Evolutionary conservation across 495 filamentous ascomycete species (phyloP), one percentile per base, ranked within the genome.

Genomic region (Aspergillus cavernicola): DNA sequence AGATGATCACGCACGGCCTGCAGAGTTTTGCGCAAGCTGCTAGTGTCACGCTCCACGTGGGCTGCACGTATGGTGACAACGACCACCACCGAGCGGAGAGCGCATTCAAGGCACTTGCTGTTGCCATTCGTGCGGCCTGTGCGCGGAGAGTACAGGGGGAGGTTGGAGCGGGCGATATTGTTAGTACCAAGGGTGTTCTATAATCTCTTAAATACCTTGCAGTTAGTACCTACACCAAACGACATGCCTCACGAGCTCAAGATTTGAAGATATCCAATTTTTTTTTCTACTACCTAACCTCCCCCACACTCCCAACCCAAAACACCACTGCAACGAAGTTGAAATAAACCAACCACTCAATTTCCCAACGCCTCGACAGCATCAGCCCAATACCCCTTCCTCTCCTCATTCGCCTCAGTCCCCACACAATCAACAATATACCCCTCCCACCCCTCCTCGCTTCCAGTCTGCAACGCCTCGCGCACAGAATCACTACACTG

Each of bases 1-100:
- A 98, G 81, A 98, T 97, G 93, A 83, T 98, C 47, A 92, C 93
- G 45, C 93, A 98, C 74, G 92, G 92, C 40, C 67, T 98, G 68
- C 84, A 90, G 72, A 92, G 87, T 71, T 98, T 96, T 72, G 91
- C 92, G 33, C 87, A 92, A 74, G 87, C 81, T 5, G 90, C 93
- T 6, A 83, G 88, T n/a, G 78, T 96, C 41, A 98, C 93, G 24
- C 66, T 97, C 70, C 93, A 98, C 74, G 88, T 97, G 42, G 90
- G 96, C 66, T 89, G 87, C 65, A 63, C 95, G 37, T 79, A 87
- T 47, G 93, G 93, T 22, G 81, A 87, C 40, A 98, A 97, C 70
- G 95, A 98, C 70, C 93, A 98, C 70, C 93, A 97, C 69, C 76
- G 90, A 45, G 95, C 93, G 23, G 93, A 98, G 81, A 92, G 88